Evolutionary conservation across 169 alveolate genomes (phyloP).

Genomic region (Plasmodium fragile): DNA sequence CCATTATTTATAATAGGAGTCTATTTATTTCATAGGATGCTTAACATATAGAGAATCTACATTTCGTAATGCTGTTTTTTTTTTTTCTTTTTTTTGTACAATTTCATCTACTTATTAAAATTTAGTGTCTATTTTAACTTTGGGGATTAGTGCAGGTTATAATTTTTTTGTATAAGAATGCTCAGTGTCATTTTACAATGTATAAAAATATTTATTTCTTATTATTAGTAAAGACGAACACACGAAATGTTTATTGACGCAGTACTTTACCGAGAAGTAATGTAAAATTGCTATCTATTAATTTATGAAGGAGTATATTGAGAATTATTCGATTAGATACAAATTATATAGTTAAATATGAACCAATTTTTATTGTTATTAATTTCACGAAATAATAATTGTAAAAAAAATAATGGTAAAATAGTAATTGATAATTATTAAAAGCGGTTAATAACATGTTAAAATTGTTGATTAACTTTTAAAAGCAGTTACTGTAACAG

Average conservation of each 20-base stretch:
- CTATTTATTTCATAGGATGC: neutral
- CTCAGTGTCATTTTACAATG: neutral
- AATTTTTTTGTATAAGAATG: neutral
- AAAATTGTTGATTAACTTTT: neutral
- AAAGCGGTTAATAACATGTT: neutral
- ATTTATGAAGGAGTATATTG: neutral
- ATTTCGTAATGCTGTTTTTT: neutral
- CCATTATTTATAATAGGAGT: neutral
- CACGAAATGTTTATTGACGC: neutral
- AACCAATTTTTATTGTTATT: neutral
- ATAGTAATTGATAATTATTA: neutral
- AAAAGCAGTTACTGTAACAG: neutral
- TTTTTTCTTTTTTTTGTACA: neutral
- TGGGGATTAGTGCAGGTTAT: neutral
- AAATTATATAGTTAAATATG: neutral
- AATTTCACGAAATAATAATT: neutral
- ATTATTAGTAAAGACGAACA: neutral
- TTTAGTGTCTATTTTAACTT: neutral
- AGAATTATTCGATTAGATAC: neutral
- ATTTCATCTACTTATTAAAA: neutral
- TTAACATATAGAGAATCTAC: neutral
- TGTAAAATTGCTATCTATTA: neutral
- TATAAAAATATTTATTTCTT: neutral
- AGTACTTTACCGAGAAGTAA: neutral
- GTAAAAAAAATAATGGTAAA: neutral